A percentile compares a stretch with the other conserved stretches of the same genome.
Evolutionary conservation across 495 filamentous ascomycete species (phyloP).

Genomic region (Polyplosphaeria fusca): DNA sequence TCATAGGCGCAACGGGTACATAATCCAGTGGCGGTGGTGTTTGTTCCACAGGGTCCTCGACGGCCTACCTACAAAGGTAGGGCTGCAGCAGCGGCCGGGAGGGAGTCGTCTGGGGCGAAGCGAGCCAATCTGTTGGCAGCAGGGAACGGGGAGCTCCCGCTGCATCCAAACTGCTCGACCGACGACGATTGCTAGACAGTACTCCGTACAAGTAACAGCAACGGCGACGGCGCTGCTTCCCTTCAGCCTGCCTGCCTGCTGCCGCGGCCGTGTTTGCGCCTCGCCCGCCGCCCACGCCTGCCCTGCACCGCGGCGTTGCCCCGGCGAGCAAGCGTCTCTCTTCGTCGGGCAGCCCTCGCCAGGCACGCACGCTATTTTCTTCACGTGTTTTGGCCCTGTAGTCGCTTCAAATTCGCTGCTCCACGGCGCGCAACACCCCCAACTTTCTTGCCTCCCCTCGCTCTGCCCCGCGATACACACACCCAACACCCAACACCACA

Average conservation of each 20-base stretch:
- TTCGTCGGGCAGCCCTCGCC: no score
- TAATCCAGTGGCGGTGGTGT: no score
- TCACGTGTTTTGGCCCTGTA: slow-evolving; percentile 34
- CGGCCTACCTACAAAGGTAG: no score
- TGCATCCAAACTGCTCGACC: neutral
- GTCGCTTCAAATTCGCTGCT: slow-evolving; percentile 35
- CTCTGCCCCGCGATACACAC: neutral
- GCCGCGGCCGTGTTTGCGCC: no score
- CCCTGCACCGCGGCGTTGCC: no score
- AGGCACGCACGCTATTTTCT: no score
- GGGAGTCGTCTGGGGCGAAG: neutral
- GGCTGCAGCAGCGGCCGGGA: slow-evolving; percentile 7
- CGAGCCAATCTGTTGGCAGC: slow-evolving; percentile 16
- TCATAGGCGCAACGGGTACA: no score
- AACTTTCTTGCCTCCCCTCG: slow-evolving; percentile 6
- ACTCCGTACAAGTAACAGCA: no score
- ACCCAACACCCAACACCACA: slow-evolving; percentile 5
- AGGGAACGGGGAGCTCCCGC: neutral
- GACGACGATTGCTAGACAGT: neutral
- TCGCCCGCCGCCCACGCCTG: no score
- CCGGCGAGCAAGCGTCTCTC: neutral
- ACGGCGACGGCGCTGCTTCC: no score
- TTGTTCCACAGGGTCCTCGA: neutral
- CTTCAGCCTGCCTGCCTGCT: no score
- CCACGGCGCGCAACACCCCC: slow-evolving; percentile 15